Conservation (phyloP, 352 stramenopile genomes). For the Phytophthora cryptogea region DNA sequence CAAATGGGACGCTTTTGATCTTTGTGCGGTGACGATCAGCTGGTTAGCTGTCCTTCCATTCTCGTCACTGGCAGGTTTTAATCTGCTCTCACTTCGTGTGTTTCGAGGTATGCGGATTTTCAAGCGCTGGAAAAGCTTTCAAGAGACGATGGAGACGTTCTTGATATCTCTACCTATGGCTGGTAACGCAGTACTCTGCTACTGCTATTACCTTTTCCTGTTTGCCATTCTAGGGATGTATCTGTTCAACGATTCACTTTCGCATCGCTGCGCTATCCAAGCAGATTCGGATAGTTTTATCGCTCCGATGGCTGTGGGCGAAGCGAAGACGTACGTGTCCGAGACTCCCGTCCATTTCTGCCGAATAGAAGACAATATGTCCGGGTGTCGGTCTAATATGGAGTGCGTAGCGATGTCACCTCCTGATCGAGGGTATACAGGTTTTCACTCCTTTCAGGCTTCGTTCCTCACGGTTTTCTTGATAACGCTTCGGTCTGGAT, state of each 20-base stretch:
- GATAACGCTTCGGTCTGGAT: constrained; percentile 77
- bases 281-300: constrained; percentile 33
- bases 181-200: constrained; percentile 72
- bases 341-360: constrained; percentile 66
- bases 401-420: constrained; percentile 63
- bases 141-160: constrained; percentile 83
- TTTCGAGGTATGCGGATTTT: constrained; percentile 73
- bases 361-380: constrained; percentile 20
- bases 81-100: constrained; percentile 74
- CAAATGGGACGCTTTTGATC: constrained; percentile 78
- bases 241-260: constrained; percentile 83
- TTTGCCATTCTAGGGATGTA: constrained; percentile 89
- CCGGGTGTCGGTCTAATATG: constrained; percentile 38
- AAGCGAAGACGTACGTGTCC: constrained; percentile 46
- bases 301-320: constrained; percentile 14
- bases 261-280: constrained; percentile 64
- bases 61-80: constrained; percentile 56
- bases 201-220: constrained; percentile 86
- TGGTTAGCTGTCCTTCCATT: constrained; percentile 61
- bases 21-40: constrained; percentile 60
- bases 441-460: constrained; percentile 84
- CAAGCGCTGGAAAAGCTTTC: constrained; percentile 77
- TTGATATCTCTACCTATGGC: constrained; percentile 73
- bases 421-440: constrained; percentile 76
- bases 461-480: constrained; percentile 85